Evolutionary conservation across 805 yeast species (phyloP).

Genomic region (Teunomyces panamensis): DNA sequence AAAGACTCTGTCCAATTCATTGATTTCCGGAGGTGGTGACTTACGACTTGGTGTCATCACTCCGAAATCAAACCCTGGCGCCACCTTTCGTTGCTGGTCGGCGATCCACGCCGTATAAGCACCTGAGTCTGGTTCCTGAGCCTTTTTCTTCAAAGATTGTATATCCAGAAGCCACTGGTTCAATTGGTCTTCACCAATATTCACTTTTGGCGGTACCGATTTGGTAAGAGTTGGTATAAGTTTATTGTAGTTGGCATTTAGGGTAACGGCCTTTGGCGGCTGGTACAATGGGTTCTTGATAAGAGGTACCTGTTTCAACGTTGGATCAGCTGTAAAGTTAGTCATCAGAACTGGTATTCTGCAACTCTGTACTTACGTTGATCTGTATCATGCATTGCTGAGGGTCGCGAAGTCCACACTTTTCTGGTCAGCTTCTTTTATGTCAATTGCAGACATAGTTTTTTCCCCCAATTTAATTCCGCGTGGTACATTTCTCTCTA

Average conservation of each 20-base stretch:
- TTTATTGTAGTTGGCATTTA: constrained; percentile 44
- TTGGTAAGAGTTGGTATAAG: constrained; percentile 31
- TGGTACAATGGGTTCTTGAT: constrained; percentile 49
- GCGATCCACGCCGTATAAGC: constrained; percentile 2
- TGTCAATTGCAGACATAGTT: background rate
- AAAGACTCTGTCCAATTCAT: constrained; percentile 28
- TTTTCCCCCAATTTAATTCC: background rate
- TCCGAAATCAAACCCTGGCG: constrained; percentile 39
- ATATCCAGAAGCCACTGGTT: constrained; percentile 32
- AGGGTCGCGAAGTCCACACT: too few relatives aligned
- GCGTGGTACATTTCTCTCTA: background rate
- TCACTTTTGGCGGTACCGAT: constrained; percentile 37
- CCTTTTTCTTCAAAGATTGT: constrained; percentile 19
- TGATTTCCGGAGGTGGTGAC: constrained; percentile 8
- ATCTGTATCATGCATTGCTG: constrained; percentile 18
- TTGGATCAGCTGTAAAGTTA: constrained; percentile 39
- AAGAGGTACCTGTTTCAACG: constrained; percentile 53
- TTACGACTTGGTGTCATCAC: constrained; percentile 29
- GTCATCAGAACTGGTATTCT: background rate
- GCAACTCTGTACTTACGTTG: constrained; percentile 14
- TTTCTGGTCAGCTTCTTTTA: background rate
- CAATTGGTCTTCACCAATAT: constrained; percentile 23
- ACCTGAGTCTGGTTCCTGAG: constrained; percentile 10
- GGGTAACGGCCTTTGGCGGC: constrained; percentile 54
- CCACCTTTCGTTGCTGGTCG: constrained; percentile 30